Evolutionary conservation across 345 rosid genomes (phyloP).

Genomic region (Salix koriyanagi): DNA sequence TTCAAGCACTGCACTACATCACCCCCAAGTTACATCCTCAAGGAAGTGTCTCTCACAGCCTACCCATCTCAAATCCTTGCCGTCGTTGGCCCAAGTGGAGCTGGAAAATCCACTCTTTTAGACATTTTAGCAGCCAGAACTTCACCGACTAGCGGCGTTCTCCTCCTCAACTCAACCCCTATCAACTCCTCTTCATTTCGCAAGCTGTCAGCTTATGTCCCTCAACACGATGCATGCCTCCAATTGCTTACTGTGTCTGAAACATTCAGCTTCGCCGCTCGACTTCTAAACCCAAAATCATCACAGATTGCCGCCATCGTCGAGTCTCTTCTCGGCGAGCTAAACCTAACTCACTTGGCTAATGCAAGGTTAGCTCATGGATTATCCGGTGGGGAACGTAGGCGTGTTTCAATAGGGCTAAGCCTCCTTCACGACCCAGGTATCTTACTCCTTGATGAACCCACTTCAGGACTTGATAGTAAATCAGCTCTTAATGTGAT

Average conservation of each 20-base stretch:
- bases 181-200: constrained; percentile 76
- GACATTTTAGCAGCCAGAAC: constrained; percentile 84
- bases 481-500: constrained; percentile 77
- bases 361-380: constrained; percentile 48
- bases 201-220: constrained; percentile 81
- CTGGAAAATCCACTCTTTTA: constrained; percentile 91
- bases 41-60: constrained; percentile 65
- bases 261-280: constrained; percentile 68
- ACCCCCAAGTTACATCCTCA: constrained; percentile 60
- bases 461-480: constrained; percentile 85
- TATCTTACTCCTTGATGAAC: constrained; percentile 82
- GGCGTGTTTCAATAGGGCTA: constrained; percentile 83
- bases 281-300: constrained; percentile 52
- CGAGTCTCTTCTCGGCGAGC: constrained; percentile 54
- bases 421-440: constrained; percentile 85
- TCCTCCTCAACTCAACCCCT: constrained; percentile 65
- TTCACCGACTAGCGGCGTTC: constrained; percentile 64
- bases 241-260: constrained; percentile 74
- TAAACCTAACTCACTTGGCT: constrained; percentile 54
- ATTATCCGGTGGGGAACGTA: constrained; percentile 77
- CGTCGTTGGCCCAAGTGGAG: constrained; percentile 93
- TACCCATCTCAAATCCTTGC: constrained; percentile 83
- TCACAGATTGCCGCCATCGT: constrained; percentile 37
- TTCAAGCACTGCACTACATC: constrained; percentile 39
- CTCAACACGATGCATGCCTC: constrained; percentile 77